Evolutionary conservation across 306 rosid species (phyloP).

Genomic region (Acacia melanoxylon): DNA sequence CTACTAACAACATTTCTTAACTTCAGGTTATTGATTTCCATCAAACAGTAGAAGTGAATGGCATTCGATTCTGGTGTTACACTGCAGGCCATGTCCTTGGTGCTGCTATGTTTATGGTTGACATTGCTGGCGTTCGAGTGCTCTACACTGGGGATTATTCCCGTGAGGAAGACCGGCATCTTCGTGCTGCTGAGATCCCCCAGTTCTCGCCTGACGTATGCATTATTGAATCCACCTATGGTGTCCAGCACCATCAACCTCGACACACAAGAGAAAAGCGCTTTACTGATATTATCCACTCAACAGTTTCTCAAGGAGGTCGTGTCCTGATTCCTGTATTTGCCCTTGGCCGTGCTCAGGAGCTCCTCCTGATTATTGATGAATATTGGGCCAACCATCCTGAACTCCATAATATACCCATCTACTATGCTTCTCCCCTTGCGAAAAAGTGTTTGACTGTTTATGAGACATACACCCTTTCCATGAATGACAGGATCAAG

Average conservation of each 20-base stretch:
- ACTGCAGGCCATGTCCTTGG: slow-evolving; percentile 98
- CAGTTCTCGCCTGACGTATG: slow-evolving; percentile 93
- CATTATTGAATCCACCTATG: slow-evolving; percentile 92
- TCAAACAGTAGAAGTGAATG: slow-evolving; percentile 89
- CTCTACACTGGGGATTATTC: slow-evolving; percentile 98
- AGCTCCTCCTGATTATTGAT: slow-evolving; percentile 89
- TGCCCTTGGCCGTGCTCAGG: slow-evolving; percentile 98
- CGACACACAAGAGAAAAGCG: slow-evolving; percentile 82
- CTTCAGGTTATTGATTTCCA: slow-evolving; percentile 95
- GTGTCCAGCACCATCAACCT: slow-evolving; percentile 97
- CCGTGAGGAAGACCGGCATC: slow-evolving; percentile 96
- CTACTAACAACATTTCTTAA: slow-evolving; percentile 27
- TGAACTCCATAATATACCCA: slow-evolving; percentile 85
- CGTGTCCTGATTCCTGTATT: slow-evolving; percentile 89
- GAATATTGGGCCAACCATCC: slow-evolving; percentile 96
- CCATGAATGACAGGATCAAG: slow-evolving; percentile 92
- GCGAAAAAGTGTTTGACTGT: slow-evolving; percentile 90
- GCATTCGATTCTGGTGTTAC: slow-evolving; percentile 96
- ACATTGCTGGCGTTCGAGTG: slow-evolving; percentile 89
- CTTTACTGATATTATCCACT: slow-evolving; percentile 86
- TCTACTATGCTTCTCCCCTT: slow-evolving; percentile 95
- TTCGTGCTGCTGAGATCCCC: slow-evolving; percentile 95
- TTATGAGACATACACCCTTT: slow-evolving; percentile 91
- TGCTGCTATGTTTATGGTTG: slow-evolving; percentile 99
- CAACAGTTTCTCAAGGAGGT: slow-evolving; percentile 91